Evolutionary conservation across 2,329 filamentous ascomycete species (phyloP).

Genomic region (Huntiella bhutanensis): DNA sequence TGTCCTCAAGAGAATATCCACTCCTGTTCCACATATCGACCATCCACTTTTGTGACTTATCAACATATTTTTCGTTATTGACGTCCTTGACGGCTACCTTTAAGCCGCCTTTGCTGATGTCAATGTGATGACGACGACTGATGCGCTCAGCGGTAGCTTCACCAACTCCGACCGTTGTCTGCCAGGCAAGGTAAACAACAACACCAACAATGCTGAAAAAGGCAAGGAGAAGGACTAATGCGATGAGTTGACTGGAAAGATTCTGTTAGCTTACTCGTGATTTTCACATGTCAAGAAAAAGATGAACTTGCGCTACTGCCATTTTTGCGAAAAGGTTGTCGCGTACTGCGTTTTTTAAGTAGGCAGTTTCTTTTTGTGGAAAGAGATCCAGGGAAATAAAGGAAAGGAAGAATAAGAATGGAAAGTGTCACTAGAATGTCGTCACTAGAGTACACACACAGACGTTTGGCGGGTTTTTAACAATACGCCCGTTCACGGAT

Average conservation of each 20-base stretch:
- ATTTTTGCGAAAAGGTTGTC: background rate
- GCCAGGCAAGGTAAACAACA: slow-evolving; percentile 54
- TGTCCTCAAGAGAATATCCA: slow-evolving; percentile 17
- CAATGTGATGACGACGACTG: slow-evolving; percentile 50
- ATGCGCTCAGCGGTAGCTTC: slow-evolving; percentile 48
- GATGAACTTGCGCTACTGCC: background rate
- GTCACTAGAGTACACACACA: no score
- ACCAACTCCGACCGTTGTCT: slow-evolving; percentile 46
- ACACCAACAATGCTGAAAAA: slow-evolving; percentile 39
- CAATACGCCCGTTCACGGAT: no score
- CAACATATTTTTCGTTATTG: slow-evolving; percentile 51
- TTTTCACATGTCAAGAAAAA: no score
- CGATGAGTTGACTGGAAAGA: slow-evolving; percentile 37
- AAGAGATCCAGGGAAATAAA: background rate
- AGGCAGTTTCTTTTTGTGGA: background rate
- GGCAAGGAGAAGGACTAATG: slow-evolving; percentile 44
- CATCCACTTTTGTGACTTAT: slow-evolving; percentile 50
- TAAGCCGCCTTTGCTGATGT: slow-evolving; percentile 57
- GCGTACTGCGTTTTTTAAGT: background rate
- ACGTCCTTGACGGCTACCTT: slow-evolving; percentile 53
- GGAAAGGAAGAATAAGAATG: background rate
- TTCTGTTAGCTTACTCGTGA: background rate
- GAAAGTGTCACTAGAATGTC: background rate
- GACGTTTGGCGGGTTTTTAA: no score
- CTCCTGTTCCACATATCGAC: slow-evolving; percentile 48